Percentiles rank a stretch among this genome's conserved stretches.
These are phyloP conservation scores for Syzygium aqueum DNA, from an alignment of 345 rosid species.

Conservation along the genomic window DNA sequence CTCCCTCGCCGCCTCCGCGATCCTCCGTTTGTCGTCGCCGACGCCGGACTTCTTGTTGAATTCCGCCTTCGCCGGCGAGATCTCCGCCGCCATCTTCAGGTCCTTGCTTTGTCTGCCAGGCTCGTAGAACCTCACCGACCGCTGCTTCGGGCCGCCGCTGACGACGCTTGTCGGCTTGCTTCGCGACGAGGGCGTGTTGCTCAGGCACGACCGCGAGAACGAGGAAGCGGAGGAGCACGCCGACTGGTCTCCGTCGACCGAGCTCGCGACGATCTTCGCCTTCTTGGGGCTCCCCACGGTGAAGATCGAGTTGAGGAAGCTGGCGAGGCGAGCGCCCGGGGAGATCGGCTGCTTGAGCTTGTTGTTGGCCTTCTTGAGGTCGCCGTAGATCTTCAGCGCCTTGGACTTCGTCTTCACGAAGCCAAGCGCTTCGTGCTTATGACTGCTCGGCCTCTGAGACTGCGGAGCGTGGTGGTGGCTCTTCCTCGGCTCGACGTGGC, in stretches of 20 bases:
- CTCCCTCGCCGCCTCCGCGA: constrained; percentile 65
- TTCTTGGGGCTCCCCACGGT: constrained; percentile 32
- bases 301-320: constrained; percentile 78
- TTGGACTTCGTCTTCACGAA: constrained; percentile 62
- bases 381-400: constrained; percentile 77
- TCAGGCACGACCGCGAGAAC: constrained; percentile 79
- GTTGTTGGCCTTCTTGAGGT: constrained; percentile 60
- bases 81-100: background rate
- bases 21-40: constrained; percentile 28
- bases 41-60: background rate
- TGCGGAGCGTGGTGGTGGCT: background rate
- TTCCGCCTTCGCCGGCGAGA: background rate
- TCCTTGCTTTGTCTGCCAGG: background rate
- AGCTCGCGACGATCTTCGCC: constrained; percentile 19
- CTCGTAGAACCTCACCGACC: constrained; percentile 70
- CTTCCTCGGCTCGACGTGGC: constrained; percentile 9
- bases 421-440: constrained; percentile 26
- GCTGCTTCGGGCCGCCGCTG: constrained; percentile 27
- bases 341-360: constrained; percentile 80
- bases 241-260: constrained; percentile 5
- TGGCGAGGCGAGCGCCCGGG: constrained; percentile 75
- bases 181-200: constrained; percentile 57
- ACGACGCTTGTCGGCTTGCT: constrained; percentile 11
- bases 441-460: background rate
- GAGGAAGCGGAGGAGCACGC: constrained; percentile 85